Base-by-base conservation (phyloP, 2,329 filamentous ascomycete species). In the Fusarium citri region DNA sequence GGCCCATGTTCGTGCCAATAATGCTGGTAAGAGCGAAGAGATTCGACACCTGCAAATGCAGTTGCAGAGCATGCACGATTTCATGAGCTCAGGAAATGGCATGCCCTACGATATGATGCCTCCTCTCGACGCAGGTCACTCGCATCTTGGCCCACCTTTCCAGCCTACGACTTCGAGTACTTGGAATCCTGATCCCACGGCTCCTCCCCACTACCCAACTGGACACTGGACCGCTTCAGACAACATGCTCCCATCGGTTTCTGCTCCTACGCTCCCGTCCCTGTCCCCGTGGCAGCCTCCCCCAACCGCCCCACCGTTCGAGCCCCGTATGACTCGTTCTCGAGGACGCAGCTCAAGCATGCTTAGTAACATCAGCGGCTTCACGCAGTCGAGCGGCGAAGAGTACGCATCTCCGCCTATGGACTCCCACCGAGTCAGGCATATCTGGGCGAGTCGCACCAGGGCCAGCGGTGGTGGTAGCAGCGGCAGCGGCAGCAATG, bases 331-430 rank as follows among this genome's bases (percentile, higher is more conserved):
- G 65, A 76, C 69, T 68, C 85, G 83, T 76, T 80, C 82, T 30
- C 80, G 88, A 46, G 88, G 87, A 23, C 86, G 89, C 50, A 90
- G 88, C 30, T 90, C 87, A 12, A 90, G 87, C 60, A 91, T 91
- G 89, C 84, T 91, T 4, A 90, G 88, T 73, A 86, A 90, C 72
- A 81, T 91, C 5, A 90, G 88, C n/a, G 88, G 88, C 22, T 89
- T 91, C 72, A 91, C 89, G 10, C 87, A 90, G 78, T 88, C 85
- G 18, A 89, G 86, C 71, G 83, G 82, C 49, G 87, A 85, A 46
- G 86, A 86, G 23, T 64, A 74, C n/a, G 68, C 64, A 30, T 77
- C 76, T 14, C 74, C 74, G 16, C 61, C 74, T 10, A 69, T 74
- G 57, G 66, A 73, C 18, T 51, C 65, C 34, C 53, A 70, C 26